Evolutionary conservation across 2,329 filamentous ascomycete genomes (phyloP), one percentile per base, ranked within the genome.

Genomic region (Nannizziopsis arthrosporioides): DNA sequence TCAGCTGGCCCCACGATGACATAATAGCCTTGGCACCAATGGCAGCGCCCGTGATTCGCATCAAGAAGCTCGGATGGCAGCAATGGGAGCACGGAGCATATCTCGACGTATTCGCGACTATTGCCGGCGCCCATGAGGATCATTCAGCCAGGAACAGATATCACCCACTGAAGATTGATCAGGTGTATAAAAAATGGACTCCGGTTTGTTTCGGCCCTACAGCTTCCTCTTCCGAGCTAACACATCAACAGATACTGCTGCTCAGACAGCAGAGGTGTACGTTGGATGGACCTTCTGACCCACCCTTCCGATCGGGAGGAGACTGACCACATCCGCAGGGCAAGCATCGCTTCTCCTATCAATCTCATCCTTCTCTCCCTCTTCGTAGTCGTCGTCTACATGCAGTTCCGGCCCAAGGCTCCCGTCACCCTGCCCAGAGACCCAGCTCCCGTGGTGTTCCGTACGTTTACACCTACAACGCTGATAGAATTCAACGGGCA

Each of bases 401-500:
- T 73, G 57, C 77, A 78, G 55, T 70, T 81, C 55, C 74, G 76
- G 39, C 76, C 77, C 42, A 69, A 71, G 51, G 63, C 70, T 7
- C 67, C 72, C 31, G 63, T 71, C 38, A 65, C 65, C 4, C 71
- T 81, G 15, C 76, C 77, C 18, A 68, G 70, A 50, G 69, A 71
- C 22, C 75, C 77, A 6, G 57, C 65, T 2, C 87, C 87, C 3
- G 80, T 92, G 42, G 81, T 95, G 54, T 95, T 90, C 63, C 85
- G 85, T 44, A 84, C 84, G 55, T 94, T 87, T 66, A 88, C 81
- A 5, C 84, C 85, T 11, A 82, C 83, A 30, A 86, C 85, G 3
- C 80, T 98, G n/a, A 76, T 87, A 27, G 84, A 86, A 30, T 90
- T 81, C 75, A 89, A 90, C 69, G 92, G 92, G 63, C 70, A 73